Percentiles rank a stretch among this genome's conserved stretches.
These are phyloP conservation scores for Aureobasidium lini DNA, from an alignment of 2,329 filamentous ascomycete species.

Conservation along the genomic window DNA sequence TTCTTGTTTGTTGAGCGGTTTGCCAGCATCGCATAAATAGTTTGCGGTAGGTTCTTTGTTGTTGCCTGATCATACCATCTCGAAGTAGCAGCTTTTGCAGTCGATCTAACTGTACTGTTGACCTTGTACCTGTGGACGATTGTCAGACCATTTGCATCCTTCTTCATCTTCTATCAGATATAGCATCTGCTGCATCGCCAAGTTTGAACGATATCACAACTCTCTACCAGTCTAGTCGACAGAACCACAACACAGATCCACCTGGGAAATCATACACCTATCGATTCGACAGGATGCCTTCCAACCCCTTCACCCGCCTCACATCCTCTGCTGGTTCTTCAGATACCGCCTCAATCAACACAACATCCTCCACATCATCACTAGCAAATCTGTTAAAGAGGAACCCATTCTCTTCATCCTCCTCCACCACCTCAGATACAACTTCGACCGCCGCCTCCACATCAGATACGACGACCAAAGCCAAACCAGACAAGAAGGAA, in stretches of 20 bases:
- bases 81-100: neutral
- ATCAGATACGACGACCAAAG: neutral
- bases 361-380: conserved; percentile 5
- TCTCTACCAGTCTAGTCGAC: neutral
- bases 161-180: neutral
- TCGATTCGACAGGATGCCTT: neutral
- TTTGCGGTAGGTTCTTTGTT: neutral
- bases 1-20: neutral
- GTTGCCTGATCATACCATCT: neutral
- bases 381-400: neutral
- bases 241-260: neutral
- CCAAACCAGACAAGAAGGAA: neutral
- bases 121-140: neutral
- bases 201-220: neutral
- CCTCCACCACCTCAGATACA: neutral
- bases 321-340: neutral
- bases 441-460: neutral
- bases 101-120: neutral
- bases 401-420: neutral
- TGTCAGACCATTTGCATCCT: neutral
- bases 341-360: conserved; percentile 4
- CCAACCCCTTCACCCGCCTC: conserved; percentile 2
- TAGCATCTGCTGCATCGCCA: neutral
- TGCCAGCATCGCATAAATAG: neutral
- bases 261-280: neutral